Evolutionary conservation across 106 monocot species (phyloP).

Genomic region (Dendrobium catenatum): DNA sequence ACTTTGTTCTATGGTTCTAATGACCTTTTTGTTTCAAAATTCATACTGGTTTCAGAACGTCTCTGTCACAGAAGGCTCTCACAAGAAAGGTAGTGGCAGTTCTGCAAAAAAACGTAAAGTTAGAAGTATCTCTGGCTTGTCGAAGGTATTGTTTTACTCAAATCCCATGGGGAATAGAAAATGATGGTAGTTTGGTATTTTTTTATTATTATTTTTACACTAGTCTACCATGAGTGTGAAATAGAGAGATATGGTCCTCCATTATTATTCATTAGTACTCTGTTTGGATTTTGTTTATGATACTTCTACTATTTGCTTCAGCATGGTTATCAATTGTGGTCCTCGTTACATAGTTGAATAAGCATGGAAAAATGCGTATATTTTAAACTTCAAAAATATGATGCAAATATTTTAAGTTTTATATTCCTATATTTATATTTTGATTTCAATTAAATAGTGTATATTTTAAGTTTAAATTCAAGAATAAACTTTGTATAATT

Average conservation of each 20-base stretch:
- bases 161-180: background rate
- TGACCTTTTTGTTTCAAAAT: background rate
- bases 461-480: background rate
- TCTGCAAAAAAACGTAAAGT: constrained; percentile 54
- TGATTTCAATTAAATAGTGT: background rate
- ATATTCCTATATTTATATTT: background rate
- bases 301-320: background rate
- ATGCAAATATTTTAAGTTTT: background rate
- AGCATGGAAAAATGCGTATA: background rate
- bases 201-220: background rate
- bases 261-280: background rate
- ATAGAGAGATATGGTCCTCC: background rate
- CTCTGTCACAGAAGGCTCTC: constrained; percentile 1
- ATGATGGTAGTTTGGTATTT: background rate
- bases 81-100: constrained; percentile 15
- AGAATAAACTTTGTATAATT: background rate
- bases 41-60: constrained; percentile 26
- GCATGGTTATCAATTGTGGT: background rate
- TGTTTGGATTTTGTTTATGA: constrained; percentile 1
- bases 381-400: background rate
- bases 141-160: constrained; percentile 43
- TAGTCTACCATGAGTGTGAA: background rate
- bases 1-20: background rate
- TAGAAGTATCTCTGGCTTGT: constrained; percentile 49
- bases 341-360: background rate